Evolutionary conservation across 2,329 filamentous ascomycete genomes (phyloP), one percentile per base, ranked within the genome.

Genomic region (Scopulariopsis brevicaulis): DNA sequence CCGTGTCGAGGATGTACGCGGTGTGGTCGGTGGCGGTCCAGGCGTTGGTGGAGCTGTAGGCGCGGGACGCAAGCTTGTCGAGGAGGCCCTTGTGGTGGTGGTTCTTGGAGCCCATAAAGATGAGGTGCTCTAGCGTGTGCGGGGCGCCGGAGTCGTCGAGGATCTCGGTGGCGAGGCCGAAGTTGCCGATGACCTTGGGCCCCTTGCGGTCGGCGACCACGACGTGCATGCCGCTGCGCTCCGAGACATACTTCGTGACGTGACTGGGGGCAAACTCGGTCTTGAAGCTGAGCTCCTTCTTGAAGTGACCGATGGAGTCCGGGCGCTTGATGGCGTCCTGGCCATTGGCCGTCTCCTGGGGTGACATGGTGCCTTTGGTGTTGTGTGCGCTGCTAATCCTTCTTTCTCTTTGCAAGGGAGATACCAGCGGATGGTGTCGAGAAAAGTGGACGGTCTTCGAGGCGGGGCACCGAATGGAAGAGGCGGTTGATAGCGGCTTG

Each of bases 11-110:
- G 0, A 91, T 96, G 72, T 99, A 99, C 2, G 92, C 92, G 1
- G 95, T 99, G 68, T 97, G 92, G 65, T 97, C 94, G 14, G 89
- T 94, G 24, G 91, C 91, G 1, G 94, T 99, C 90, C 93, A 99
- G 4, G 94, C 94, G 71, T 99, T 99, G 35, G 94, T 99, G 59
- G 82, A 83, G 1, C 93, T 96, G 70, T 97, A 99, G 1, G 93
- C 90, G 63, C 95, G 84, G 4, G 90, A 96, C 2, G 94, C 90
- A 59, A 99, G 81, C 73, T 95, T 96, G 70, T 97, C 93, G 20
- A 99, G 80, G 48, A 99, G 84, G 1, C 94, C 94, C 71, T 97
- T 97, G 76, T 96, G 97, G 60, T 83, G 87, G 70, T 96, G 97
- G 68, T 81, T 95, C 69, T 89, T 91, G 25, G 94, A 97, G 32